Conservation (phyloP, 495 filamentous ascomycete genomes). For the Aspergillus ellipticus region DNA sequence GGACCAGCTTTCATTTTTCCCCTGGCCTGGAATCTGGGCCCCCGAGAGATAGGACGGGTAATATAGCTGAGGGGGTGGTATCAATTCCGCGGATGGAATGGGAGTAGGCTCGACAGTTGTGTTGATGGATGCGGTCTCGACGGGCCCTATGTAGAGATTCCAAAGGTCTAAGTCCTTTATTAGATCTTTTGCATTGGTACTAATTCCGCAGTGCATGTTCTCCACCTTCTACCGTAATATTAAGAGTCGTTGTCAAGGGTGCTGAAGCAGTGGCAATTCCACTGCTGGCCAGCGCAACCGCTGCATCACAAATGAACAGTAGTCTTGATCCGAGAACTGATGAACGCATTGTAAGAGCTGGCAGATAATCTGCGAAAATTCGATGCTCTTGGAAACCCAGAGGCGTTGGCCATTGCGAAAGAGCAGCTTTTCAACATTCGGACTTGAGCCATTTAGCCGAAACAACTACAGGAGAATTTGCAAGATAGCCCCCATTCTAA, state of each 20-base stretch:
- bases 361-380: not conserved
- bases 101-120: not conserved
- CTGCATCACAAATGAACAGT: not conserved
- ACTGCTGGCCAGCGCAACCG: not conserved
- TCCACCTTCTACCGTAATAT: not conserved
- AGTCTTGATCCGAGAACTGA: not conserved
- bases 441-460: conserved; percentile 1
- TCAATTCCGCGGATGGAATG: not conserved
- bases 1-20: conserved; percentile 9
- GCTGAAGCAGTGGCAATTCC: not conserved
- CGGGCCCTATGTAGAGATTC: not conserved
- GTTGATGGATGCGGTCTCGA: not conserved
- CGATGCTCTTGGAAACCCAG: not conserved
- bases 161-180: not conserved
- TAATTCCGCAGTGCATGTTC: not conserved
- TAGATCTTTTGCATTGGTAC: not conserved
- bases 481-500: no score
- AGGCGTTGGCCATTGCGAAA: not conserved
- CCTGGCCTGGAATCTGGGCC: not conserved
- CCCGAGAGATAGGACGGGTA: not conserved
- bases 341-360: not conserved
- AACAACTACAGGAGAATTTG: not conserved
- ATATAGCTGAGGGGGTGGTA: not conserved
- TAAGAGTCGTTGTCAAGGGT: not conserved
- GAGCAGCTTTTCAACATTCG: not conserved